A percentile compares a stretch with the other conserved stretches of the same genome.
These are phyloP conservation scores for Xerocomellus dryophilus DNA, from an alignment of 768 basidiomycete genomes.

Conservation along the genomic window DNA sequence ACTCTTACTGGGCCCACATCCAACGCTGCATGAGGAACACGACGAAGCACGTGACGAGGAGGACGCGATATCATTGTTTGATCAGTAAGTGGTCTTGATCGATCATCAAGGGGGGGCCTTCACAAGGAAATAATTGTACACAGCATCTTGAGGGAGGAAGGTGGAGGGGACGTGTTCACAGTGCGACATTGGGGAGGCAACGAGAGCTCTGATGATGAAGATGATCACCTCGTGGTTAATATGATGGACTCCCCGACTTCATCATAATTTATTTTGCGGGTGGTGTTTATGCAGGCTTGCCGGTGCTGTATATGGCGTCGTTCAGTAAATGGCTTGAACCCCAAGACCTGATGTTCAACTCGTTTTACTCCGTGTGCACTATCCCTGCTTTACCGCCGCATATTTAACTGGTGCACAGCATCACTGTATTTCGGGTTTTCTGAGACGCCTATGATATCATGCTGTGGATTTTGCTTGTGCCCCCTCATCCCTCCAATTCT, in stretches of 20 bases:
- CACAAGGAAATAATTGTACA: constrained; percentile 5
- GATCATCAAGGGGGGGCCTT: constrained; percentile 2
- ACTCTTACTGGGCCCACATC: constrained; percentile 26
- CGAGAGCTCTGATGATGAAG: constrained; percentile 26
- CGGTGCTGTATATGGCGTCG: constrained; percentile 11
- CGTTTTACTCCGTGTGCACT: constrained; percentile 1
- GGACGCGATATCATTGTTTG: constrained; percentile 63
- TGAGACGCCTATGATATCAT: not conserved
- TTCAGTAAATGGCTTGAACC: not conserved
- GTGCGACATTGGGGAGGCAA: constrained; percentile 39
- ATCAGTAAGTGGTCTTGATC: constrained; percentile 52
- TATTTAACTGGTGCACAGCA: not conserved
- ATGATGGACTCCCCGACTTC: constrained; percentile 22
- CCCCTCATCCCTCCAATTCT: not conserved
- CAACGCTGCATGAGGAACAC: constrained; percentile 27
- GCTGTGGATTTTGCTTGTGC: constrained; percentile 15
- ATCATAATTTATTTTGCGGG: constrained; percentile 10
- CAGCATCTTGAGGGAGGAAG: constrained; percentile 62
- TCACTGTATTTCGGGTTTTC: not conserved
- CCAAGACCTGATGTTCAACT: constrained; percentile 9
- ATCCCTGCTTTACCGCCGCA: not conserved
- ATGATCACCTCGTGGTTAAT: constrained; percentile 20
- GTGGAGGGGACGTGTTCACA: constrained; percentile 53
- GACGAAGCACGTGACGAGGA: constrained; percentile 41
- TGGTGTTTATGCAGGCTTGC: constrained; percentile 4